Evolutionary conservation across 1,284 basidiomycete genomes (phyloP).

Genomic region (Pseudozyma flocculosa): DNA sequence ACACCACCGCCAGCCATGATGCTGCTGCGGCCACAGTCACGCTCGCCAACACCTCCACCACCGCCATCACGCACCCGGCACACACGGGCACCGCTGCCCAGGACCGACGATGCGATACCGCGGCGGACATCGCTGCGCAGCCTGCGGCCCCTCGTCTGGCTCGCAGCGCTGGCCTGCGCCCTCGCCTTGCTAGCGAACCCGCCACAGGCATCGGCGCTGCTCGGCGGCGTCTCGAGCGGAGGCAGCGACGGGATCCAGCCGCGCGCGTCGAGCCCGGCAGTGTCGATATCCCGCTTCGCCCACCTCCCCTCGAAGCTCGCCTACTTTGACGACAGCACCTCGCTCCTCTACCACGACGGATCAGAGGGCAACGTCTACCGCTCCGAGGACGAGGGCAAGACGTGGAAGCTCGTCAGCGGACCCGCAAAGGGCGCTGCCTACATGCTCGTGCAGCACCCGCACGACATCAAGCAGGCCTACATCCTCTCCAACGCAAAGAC

Average conservation of each 20-base stretch:
- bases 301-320: conserved; percentile 77
- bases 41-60: too few species aligned
- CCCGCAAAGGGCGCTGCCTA: conserved; percentile 68
- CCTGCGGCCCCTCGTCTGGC: not conserved
- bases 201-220: not conserved
- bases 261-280: conserved; percentile 4
- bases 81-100: too few species aligned
- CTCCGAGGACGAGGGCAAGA: conserved; percentile 85
- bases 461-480: conserved; percentile 64
- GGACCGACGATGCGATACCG: too few species aligned
- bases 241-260: not conserved
- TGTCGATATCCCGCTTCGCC: conserved; percentile 61
- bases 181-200: not conserved
- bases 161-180: not conserved
- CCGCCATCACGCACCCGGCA: too few species aligned
- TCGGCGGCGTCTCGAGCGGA: too few species aligned
- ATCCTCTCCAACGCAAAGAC: conserved; percentile 43
- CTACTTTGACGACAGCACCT: conserved; percentile 89
- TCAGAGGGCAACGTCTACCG: conserved; percentile 71
- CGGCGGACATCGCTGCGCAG: too few species aligned
- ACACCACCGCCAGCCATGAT: too few species aligned
- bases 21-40: too few species aligned
- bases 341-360: conserved; percentile 79
- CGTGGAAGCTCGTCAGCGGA: conserved; percentile 69
- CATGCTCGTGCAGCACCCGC: conserved; percentile 84